Evolutionary conservation across 2,329 filamentous ascomycete species (phyloP), one percentile per base, ranked within the genome.

Genomic region (Aspergillus piperis): DNA sequence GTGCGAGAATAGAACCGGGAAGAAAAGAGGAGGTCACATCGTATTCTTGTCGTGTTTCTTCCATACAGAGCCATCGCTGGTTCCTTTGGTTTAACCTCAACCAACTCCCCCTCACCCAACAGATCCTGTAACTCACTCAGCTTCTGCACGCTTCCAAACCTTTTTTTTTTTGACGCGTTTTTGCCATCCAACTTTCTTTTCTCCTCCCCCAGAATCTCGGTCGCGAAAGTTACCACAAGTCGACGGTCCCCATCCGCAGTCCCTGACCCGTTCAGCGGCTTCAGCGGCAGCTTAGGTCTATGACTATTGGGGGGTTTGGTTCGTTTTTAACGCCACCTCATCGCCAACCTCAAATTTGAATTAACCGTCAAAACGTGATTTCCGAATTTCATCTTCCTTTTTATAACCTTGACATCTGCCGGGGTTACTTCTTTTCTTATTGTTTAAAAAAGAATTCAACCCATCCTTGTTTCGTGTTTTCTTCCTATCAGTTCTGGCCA

Each of bases 251-350:
- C 32, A 23, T 54, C 10, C 39, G 42, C 41, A 44, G 41, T 47
- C 49, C 47, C 48, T 44, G 44, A 61, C 17, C 50, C 39, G 61
- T 60, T 44, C 63, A 66, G 64, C 63, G 63, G 64, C 55, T 60
- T 65, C 63, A 64, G 64, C 64, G 63, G 64, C 61, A 66, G 59
- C 58, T 63, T 59, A 59, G 57, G 63, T 59, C 60, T 53, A 60
- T 57, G 42, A 54, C 50, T 36, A 36, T 36, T 44, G 65, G 59
- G 23, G 61, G 63, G 60, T 61, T 61, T 61, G 32, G 49, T 17
- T 56, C 17, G 58, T 60, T 36, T 36, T 13, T 30, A 63, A 63
- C 64, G 62, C 63, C 64, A 66, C 64, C 59, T 47, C 48, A 51
- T 48, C n/a, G 47, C 47, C 47, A 27, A 17, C 23, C 47, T 50